Evolutionary conservation across 192 early-diverging fungal genomes (phyloP).

Genomic region (Physocladia obscura): DNA sequence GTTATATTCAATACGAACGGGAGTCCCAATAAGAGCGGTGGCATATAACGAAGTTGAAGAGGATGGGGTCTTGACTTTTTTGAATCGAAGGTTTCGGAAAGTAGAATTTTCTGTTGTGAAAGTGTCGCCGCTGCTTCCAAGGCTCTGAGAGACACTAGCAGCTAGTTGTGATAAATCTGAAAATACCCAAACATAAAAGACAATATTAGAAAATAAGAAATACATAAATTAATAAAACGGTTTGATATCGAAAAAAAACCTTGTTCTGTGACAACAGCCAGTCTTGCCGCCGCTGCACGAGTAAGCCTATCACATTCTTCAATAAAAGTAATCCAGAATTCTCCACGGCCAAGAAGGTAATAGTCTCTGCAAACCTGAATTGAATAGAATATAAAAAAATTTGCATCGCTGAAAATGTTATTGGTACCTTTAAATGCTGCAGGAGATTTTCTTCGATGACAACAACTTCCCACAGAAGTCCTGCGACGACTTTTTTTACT

Average conservation of each 20-base stretch:
- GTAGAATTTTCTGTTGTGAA: too few relatives aligned
- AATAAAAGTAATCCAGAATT: slow-evolving; percentile 58
- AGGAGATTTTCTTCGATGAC: slow-evolving; percentile 64
- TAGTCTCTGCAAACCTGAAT: slow-evolving; percentile 56
- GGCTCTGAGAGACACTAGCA: too few relatives aligned
- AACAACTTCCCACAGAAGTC: slow-evolving; percentile 66
- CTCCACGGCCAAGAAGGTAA: slow-evolving; percentile 64
- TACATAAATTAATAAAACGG: too few relatives aligned
- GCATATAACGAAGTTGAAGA: slow-evolving; percentile 29
- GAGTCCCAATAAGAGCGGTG: slow-evolving; percentile 54
- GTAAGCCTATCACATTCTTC: slow-evolving; percentile 50
- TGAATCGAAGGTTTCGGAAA: too few relatives aligned
- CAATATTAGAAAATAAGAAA: too few relatives aligned
- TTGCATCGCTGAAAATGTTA: not conserved
- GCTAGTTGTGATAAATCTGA: not conserved
- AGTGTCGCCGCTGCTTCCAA: too few relatives aligned
- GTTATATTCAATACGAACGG: slow-evolving; percentile 54
- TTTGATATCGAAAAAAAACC: slow-evolving; percentile 26
- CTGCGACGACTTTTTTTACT: slow-evolving; percentile 56
- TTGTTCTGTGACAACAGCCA: slow-evolving; percentile 25
- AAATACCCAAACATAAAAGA: not conserved
- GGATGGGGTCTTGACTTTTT: too few relatives aligned
- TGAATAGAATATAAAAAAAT: not conserved
- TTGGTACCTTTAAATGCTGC: slow-evolving; percentile 46
- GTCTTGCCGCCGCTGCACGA: slow-evolving; percentile 22